Evolutionary conservation across 768 basidiomycete genomes (phyloP).

Genomic region (Gyrodon lividus): DNA sequence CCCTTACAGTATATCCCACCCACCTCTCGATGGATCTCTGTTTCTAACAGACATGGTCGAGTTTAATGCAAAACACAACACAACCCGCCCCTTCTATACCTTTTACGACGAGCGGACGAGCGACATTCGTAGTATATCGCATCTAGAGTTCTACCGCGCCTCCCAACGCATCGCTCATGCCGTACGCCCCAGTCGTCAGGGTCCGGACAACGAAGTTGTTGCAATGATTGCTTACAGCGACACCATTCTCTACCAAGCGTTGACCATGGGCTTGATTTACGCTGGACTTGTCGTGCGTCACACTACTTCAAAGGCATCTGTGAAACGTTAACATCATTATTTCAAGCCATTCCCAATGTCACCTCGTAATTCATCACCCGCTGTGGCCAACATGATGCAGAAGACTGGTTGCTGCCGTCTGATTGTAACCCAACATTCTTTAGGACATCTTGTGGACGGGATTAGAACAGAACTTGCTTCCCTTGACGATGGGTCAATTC

Average conservation of each 20-base stretch:
- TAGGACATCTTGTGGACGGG: constrained; percentile 30
- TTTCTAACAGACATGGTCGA: constrained; percentile 28
- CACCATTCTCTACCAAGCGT: constrained; percentile 42
- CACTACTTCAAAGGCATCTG: background rate
- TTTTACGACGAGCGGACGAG: constrained; percentile 26
- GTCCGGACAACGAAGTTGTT: constrained; percentile 33
- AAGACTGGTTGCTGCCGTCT: constrained; percentile 40
- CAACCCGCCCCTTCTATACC: constrained; percentile 29
- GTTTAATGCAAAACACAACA: constrained; percentile 35
- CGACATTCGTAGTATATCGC: constrained; percentile 31
- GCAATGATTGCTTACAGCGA: constrained; percentile 40
- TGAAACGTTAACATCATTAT: background rate
- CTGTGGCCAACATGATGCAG: constrained; percentile 35
- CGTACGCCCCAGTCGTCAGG: constrained; percentile 35
- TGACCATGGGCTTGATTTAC: constrained; percentile 32
- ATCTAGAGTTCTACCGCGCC: constrained; percentile 45
- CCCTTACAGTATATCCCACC: background rate
- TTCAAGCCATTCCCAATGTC: constrained; percentile 38
- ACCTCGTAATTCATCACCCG: constrained; percentile 36
- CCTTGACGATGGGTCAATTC: background rate
- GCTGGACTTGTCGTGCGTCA: constrained; percentile 13
- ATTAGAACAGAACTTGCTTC: constrained; percentile 22
- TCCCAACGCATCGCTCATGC: constrained; percentile 42
- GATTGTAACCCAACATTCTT: constrained; percentile 33
- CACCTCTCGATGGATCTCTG: constrained; percentile 35